phyloP scores from a whole-genome alignment of 179 eudicot genomes.

The Silene noctiflora region DNA sequence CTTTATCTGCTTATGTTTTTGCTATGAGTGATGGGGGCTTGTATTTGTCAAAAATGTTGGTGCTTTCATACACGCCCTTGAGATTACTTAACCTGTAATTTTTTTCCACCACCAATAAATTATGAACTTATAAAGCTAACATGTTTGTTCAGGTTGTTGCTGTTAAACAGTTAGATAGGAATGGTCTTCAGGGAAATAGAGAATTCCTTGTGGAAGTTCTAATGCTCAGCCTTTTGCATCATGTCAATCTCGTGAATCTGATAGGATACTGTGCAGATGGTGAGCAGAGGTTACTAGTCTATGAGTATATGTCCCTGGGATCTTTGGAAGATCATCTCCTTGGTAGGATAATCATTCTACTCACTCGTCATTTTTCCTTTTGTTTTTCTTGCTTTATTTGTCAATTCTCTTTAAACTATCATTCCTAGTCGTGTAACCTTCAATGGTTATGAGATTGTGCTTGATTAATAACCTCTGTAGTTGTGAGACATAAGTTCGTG shows the following conservation, averaged over 20 bases:
- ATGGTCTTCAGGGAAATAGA: conserved; percentile 95
- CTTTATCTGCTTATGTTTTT: no score
- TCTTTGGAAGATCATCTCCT: conserved; percentile 92
- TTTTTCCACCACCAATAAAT: background rate
- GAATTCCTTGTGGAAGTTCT: conserved; percentile 96
- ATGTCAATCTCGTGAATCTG: conserved; percentile 72
- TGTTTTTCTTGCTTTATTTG: background rate
- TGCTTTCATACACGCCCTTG: background rate
- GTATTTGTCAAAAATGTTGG: background rate
- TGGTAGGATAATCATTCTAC: conserved; percentile 40
- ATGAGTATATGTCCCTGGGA: conserved; percentile 86
- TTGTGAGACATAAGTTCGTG: no score
- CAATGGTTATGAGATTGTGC: background rate
- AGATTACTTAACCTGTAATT: conserved; percentile 1
- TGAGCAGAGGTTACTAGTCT: conserved; percentile 85
- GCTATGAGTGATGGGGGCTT: no score
- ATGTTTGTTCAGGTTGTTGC: conserved; percentile 63
- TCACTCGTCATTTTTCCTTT: background rate
- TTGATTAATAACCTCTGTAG: no score
- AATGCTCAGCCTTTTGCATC: conserved; percentile 94
- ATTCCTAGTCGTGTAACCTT: background rate
- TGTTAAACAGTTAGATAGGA: conserved; percentile 88
- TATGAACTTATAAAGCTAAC: conserved; percentile 1
- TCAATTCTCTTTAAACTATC: background rate
- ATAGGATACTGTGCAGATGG: conserved; percentile 97